Percentiles rank a stretch among this genome's conserved stretches.
Conservation (phyloP, 208 protist species). For the Acanthamoeba castellanii region DNA sequence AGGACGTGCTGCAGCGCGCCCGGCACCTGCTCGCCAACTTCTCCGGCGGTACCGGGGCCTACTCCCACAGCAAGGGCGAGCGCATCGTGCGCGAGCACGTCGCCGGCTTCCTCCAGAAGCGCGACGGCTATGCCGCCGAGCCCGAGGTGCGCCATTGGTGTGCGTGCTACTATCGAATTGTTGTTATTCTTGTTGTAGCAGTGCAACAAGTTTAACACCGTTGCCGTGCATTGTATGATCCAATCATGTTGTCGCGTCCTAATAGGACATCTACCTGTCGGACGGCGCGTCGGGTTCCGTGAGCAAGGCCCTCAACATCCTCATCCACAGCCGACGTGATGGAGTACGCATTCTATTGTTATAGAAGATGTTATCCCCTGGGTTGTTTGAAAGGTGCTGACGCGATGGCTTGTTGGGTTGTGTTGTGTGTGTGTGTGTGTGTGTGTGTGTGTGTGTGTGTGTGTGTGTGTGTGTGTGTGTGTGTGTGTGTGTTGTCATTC, state of each 20-base stretch:
- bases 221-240: no score
- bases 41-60: slow-evolving; percentile 92
- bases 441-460: slow-evolving; percentile 80
- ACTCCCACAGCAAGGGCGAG: slow-evolving; percentile 96
- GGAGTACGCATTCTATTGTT: slow-evolving; percentile 79
- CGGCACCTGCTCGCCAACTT: slow-evolving; percentile 65
- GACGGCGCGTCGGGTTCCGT: slow-evolving; percentile 97
- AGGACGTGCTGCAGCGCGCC: slow-evolving; percentile 94
- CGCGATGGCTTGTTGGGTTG: no score
- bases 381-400: no score
- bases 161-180: background rate
- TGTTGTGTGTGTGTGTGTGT: background rate
- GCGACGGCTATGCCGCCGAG: slow-evolving; percentile 92
- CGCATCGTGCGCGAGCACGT: slow-evolving; percentile 92
- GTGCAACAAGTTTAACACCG: no score
- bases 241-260: no score
- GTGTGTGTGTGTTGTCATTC: background rate
- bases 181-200: slow-evolving; percentile 23
- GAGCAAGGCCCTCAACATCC: slow-evolving; percentile 80
- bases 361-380: no score
- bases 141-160: slow-evolving; percentile 80
- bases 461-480: no score
- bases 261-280: slow-evolving; percentile 97
- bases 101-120: slow-evolving; percentile 94
- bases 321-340: slow-evolving; percentile 87